These are phyloP conservation scores for Candida xiaguanensis DNA, from an alignment of 805 yeast genomes.

Conservation along the genomic window DNA sequence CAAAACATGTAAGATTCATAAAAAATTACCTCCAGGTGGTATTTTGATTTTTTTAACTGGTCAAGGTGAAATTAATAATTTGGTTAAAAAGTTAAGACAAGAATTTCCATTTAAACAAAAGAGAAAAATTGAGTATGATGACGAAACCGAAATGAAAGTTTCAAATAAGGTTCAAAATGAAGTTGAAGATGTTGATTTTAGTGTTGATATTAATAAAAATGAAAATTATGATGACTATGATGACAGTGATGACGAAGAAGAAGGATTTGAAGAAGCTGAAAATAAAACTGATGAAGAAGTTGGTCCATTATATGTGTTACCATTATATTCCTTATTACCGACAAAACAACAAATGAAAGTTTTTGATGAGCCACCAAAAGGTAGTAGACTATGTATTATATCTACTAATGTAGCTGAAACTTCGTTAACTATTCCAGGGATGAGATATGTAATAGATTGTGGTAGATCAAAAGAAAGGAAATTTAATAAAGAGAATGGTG, in stretches of 20 bases:
- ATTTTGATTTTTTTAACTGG: conserved; percentile 91
- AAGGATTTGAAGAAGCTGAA: conserved; percentile 67
- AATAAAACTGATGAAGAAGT: conserved; percentile 67
- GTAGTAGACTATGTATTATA: conserved; percentile 83
- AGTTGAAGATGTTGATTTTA: conserved; percentile 83
- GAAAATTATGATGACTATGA: conserved; percentile 47
- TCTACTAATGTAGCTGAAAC: conserved; percentile 99
- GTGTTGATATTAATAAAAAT: conserved; percentile 43
- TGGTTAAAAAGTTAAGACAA: conserved; percentile 64
- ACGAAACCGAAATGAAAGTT: conserved; percentile 43
- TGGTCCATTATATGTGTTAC: conserved; percentile 86
- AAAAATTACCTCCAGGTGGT: conserved; percentile 86
- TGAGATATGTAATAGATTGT: conserved; percentile 90
- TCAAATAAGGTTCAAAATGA: conserved; percentile 69
- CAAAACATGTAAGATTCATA: conserved; percentile 85
- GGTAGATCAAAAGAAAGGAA: conserved; percentile 91
- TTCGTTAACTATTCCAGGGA: conserved; percentile 92
- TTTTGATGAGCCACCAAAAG: conserved; percentile 79
- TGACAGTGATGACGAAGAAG: conserved; percentile 50
- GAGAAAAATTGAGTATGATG: conserved; percentile 24
- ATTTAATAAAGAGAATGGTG: conserved; percentile 78
- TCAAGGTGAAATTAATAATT: conserved; percentile 79
- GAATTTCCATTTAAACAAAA: conserved; percentile 58
- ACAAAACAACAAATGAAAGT: conserved; percentile 93
- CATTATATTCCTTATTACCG: conserved; percentile 90